These are phyloP conservation scores for Cardamine resedifolia DNA, from an alignment of 345 rosid genomes.

Conservation along the genomic window DNA sequence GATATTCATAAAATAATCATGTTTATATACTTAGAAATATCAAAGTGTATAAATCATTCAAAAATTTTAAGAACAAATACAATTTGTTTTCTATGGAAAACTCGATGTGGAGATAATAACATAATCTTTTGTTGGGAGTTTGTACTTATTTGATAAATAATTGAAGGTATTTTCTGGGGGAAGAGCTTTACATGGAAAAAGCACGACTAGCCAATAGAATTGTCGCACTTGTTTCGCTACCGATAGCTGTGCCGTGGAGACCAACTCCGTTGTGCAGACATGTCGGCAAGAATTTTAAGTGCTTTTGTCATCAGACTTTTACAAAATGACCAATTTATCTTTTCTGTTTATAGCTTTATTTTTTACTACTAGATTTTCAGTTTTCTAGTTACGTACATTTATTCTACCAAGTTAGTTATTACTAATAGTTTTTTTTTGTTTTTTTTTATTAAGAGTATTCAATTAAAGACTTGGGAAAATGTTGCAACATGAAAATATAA, in stretches of 20 bases:
- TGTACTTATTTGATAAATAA: not conserved
- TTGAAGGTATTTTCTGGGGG: not conserved
- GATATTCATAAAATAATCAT: no score
- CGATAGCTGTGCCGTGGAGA: not conserved
- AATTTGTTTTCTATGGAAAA: not conserved
- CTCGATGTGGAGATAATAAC: not conserved
- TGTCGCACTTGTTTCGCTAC: not conserved
- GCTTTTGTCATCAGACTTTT: not conserved
- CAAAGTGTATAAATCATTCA: not conserved
- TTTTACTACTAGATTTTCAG: not conserved
- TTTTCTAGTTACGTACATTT: no score
- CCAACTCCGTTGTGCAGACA: constrained; percentile 5
- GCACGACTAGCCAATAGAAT: constrained; percentile 11
- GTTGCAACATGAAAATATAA: no score
- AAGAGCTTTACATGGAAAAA: not conserved
- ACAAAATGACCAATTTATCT: not conserved
- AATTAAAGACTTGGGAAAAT: no score
- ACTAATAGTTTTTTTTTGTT: no score
- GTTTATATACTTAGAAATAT: no score
- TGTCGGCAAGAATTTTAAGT: constrained; percentile 17
- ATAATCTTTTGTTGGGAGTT: not conserved
- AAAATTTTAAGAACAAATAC: not conserved
- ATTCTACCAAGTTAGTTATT: no score
- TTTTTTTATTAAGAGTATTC: no score
- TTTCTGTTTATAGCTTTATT: not conserved